These are phyloP conservation scores for Solanum commersonii DNA, from an alignment of 257 asterid species.

Conservation along the genomic window DNA sequence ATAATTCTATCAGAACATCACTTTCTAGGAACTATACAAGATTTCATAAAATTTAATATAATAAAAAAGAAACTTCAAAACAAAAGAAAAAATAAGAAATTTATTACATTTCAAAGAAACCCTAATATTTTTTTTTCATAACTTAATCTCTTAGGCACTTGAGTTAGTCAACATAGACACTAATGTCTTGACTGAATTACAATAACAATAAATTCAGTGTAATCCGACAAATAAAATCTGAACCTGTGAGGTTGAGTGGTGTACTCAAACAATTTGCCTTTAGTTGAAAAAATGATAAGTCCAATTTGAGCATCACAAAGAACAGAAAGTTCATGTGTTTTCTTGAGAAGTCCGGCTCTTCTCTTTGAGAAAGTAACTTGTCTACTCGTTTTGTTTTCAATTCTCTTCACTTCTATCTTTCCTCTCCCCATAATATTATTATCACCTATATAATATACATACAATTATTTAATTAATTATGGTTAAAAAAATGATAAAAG, in stretches of 20 bases:
- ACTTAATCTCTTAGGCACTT: neutral
- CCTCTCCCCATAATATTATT: constrained; percentile 60
- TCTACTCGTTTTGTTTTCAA: constrained; percentile 75
- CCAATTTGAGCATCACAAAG: constrained; percentile 87
- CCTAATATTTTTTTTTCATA: neutral
- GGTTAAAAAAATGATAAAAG: neutral
- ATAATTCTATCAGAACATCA: neutral
- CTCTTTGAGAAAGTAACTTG: constrained; percentile 81
- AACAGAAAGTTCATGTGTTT: constrained; percentile 80
- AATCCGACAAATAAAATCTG: neutral
- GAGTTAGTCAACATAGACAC: constrained; percentile 4
- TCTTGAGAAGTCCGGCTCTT: constrained; percentile 62
- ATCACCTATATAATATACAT: neutral
- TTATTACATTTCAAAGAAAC: neutral
- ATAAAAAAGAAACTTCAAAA: neutral
- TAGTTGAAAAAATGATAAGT: constrained; percentile 60
- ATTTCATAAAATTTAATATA: neutral
- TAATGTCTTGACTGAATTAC: neutral
- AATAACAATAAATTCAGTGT: neutral
- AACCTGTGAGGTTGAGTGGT: constrained; percentile 47
- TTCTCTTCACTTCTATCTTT: constrained; percentile 72
- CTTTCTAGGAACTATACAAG: neutral
- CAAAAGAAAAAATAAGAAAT: neutral
- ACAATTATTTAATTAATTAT: neutral
- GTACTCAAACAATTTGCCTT: constrained; percentile 62